Evolutionary conservation across 306 rosid genomes (phyloP).

Genomic region (Quercus parvula): DNA sequence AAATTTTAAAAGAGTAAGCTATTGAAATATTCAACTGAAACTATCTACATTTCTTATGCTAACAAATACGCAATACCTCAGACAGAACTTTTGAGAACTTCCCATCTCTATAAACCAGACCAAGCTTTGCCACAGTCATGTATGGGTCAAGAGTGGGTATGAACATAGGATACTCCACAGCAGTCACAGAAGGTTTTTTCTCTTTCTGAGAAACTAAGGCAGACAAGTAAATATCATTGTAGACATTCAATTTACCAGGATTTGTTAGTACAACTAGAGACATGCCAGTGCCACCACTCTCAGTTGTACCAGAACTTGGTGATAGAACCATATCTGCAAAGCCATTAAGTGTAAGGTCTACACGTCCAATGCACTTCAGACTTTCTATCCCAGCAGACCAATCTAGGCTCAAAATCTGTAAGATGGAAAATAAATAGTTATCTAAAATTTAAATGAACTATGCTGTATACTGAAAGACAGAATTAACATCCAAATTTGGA

Average conservation of each 20-base stretch:
- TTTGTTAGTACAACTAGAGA: conserved; percentile 63
- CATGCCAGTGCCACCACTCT: conserved; percentile 38
- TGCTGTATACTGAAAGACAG: neutral
- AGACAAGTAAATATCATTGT: conserved; percentile 48
- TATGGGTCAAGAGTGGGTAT: conserved; percentile 71
- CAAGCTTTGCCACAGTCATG: conserved; percentile 61
- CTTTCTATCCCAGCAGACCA: conserved; percentile 76
- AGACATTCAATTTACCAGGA: conserved; percentile 76
- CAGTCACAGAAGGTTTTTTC: conserved; percentile 35
- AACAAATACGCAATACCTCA: conserved; percentile 48
- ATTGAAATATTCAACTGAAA: neutral
- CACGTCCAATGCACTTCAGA: conserved; percentile 57
- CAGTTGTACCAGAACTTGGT: conserved; percentile 36
- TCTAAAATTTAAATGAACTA: conserved; percentile 2
- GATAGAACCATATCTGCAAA: conserved; percentile 74
- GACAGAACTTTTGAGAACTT: conserved; percentile 43
- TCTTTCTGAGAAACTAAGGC: conserved; percentile 47
- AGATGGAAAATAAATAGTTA: conserved; percentile 21
- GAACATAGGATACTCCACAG: conserved; percentile 47
- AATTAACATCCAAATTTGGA: neutral
- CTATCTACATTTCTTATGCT: neutral
- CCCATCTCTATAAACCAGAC: conserved; percentile 41
- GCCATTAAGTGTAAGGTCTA: conserved; percentile 69
- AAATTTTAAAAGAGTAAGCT: neutral
- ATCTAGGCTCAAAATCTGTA: conserved; percentile 72